phyloP scores from a whole-genome alignment of 306 rosid species.

The Benincasa hispida region DNA sequence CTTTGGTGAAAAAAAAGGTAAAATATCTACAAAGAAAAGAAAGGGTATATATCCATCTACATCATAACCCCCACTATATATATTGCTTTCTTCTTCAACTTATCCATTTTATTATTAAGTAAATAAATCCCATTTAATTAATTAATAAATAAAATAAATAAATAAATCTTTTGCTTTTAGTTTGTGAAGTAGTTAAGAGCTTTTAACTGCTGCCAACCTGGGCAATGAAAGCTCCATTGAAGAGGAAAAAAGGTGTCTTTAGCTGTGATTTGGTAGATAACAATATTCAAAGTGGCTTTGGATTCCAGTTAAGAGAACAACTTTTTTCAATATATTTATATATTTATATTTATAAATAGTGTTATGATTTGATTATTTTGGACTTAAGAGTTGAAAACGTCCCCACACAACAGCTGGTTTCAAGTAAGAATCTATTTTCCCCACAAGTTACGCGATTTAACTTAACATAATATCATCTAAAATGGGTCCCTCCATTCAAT shows the following conservation, averaged over 20 bases:
- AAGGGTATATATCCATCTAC: neutral
- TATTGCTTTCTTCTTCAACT: neutral
- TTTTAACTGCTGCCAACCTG: conserved; percentile 26
- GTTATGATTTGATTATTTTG: conserved; percentile 7
- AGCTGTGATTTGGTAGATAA: conserved; percentile 10
- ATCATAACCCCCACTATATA: neutral
- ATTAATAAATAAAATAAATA: neutral
- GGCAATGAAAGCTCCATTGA: conserved; percentile 13
- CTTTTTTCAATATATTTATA: neutral
- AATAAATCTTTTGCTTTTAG: neutral
- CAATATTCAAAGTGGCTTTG: conserved; percentile 11
- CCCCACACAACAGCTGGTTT: conserved; percentile 52
- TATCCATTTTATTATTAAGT: neutral
- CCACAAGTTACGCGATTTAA: conserved; percentile 37
- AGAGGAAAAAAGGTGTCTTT: neutral
- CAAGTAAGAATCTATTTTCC: conserved; percentile 22
- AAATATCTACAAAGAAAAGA: neutral
- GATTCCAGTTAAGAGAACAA: conserved; percentile 26
- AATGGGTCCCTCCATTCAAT: neutral
- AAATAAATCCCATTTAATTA: no score
- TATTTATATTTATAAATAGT: neutral
- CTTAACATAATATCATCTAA: conserved; percentile 11
- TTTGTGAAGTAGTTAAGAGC: neutral
- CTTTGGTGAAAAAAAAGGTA: neutral
- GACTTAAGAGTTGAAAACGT: conserved; percentile 22